These are phyloP conservation scores for Ogataea nonfermentans DNA, from an alignment of 805 yeast species.

Conservation along the genomic window DNA sequence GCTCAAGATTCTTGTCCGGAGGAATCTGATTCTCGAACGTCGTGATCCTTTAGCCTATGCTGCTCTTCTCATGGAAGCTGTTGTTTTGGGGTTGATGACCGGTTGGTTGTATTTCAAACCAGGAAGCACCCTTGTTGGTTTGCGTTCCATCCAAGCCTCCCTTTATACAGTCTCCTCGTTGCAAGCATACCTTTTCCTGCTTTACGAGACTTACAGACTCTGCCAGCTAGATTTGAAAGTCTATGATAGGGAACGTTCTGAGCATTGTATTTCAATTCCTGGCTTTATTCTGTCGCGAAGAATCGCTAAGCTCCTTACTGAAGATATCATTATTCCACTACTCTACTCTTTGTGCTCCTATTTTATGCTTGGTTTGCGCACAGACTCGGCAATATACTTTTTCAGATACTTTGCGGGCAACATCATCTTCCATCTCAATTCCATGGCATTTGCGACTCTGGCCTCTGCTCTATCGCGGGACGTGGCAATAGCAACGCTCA, in stretches of 20 bases:
- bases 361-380: slow-evolving; percentile 73
- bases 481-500: slow-evolving; percentile 57
- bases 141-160: slow-evolving; percentile 55
- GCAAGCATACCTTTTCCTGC: slow-evolving; percentile 52
- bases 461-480: slow-evolving; percentile 58
- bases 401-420: slow-evolving; percentile 61
- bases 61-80: slow-evolving; percentile 40
- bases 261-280: slow-evolving; percentile 59
- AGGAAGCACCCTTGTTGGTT: slow-evolving; percentile 56
- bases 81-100: slow-evolving; percentile 54
- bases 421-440: slow-evolving; percentile 53
- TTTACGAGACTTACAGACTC: slow-evolving; percentile 59
- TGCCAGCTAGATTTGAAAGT: slow-evolving; percentile 53
- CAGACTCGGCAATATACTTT: slow-evolving; percentile 45
- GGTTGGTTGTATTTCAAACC: slow-evolving; percentile 82
- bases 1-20: slow-evolving; percentile 40
- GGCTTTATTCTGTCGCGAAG: slow-evolving; percentile 71
- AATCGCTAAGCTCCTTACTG: slow-evolving; percentile 61
- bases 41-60: slow-evolving; percentile 53
- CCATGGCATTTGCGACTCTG: slow-evolving; percentile 53
- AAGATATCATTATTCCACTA: slow-evolving; percentile 64
- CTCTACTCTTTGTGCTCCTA: slow-evolving; percentile 61
- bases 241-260: slow-evolving; percentile 67
- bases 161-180: slow-evolving; percentile 52
- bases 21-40: slow-evolving; percentile 45